These are phyloP conservation scores for Hygrocybe punicea DNA, from an alignment of 768 basidiomycete species.

Conservation along the genomic window DNA sequence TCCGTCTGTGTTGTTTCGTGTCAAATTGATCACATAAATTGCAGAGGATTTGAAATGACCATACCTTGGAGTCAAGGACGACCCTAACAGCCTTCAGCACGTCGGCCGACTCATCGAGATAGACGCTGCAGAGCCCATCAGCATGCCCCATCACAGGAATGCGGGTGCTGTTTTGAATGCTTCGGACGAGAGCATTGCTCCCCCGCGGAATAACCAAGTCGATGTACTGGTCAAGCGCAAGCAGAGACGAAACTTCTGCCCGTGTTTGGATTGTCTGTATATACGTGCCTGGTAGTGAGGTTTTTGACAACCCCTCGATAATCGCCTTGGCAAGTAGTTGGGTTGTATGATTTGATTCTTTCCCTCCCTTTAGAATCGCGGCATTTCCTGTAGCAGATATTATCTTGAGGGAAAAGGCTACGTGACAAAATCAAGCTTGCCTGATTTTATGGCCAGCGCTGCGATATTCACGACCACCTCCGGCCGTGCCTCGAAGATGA, in stretches of 20 bases:
- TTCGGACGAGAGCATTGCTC: slow-evolving; percentile 83
- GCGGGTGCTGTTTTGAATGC: slow-evolving; percentile 83
- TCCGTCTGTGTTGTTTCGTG: slow-evolving; percentile 55
- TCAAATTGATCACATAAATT: not conserved
- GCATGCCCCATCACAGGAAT: slow-evolving; percentile 99
- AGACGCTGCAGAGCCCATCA: slow-evolving; percentile 90
- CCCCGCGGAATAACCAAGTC: slow-evolving; percentile 97
- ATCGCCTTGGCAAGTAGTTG: slow-evolving; percentile 76
- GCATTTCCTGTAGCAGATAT: slow-evolving; percentile 68
- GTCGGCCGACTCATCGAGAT: slow-evolving; percentile 80
- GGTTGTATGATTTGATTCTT: slow-evolving; percentile 85
- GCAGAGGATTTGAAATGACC: slow-evolving; percentile 8
- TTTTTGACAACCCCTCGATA: slow-evolving; percentile 67
- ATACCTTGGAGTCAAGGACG: slow-evolving; percentile 87
- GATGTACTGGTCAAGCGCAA: slow-evolving; percentile 86
- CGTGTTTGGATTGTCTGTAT: slow-evolving; percentile 92
- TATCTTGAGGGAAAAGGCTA: not conserved
- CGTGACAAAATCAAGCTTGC: slow-evolving; percentile 40
- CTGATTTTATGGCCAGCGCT: slow-evolving; percentile 92
- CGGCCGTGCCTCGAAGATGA: slow-evolving; percentile 96
- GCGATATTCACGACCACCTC: slow-evolving; percentile 99
- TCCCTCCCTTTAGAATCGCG: slow-evolving; percentile 96
- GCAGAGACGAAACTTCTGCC: slow-evolving; percentile 82
- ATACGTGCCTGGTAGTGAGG: slow-evolving; percentile 71
- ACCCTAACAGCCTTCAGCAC: slow-evolving; percentile 76